Evolutionary conservation across 108 stramenopile species (phyloP).

Genomic region (Pseudonitzschia pungens): DNA sequence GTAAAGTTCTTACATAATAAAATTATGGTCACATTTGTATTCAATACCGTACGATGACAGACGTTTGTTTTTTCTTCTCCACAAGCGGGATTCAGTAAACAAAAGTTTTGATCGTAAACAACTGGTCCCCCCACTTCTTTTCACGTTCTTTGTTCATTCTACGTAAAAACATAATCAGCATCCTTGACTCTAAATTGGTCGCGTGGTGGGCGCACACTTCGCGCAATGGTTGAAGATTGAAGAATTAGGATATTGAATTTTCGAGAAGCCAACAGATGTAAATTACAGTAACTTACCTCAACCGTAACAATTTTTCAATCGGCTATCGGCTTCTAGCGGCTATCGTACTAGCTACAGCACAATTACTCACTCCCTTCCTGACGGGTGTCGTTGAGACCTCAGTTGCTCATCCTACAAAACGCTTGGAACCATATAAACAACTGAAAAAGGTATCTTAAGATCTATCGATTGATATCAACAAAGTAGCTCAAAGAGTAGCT

Average conservation of each 20-base stretch:
- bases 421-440: not conserved
- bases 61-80: no score
- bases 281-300: not conserved
- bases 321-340: not conserved
- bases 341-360: not conserved
- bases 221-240: slow-evolving; percentile 1
- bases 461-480: not conserved
- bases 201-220: not conserved
- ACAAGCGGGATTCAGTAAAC: no score
- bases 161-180: not conserved
- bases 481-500: not conserved
- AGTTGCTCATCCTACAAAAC: not conserved
- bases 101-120: no score
- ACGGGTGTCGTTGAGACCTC: no score
- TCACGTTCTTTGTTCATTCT: not conserved
- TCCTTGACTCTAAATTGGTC: not conserved
- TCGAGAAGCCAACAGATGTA: not conserved
- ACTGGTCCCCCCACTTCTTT: not conserved
- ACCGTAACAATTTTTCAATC: not conserved
- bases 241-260: not conserved
- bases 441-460: not conserved
- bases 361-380: no score
- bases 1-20: no score
- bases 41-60: no score
- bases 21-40: no score